Conservation (phyloP, 805 yeast genomes). For the Diddensiella caesifluorescens region DNA sequence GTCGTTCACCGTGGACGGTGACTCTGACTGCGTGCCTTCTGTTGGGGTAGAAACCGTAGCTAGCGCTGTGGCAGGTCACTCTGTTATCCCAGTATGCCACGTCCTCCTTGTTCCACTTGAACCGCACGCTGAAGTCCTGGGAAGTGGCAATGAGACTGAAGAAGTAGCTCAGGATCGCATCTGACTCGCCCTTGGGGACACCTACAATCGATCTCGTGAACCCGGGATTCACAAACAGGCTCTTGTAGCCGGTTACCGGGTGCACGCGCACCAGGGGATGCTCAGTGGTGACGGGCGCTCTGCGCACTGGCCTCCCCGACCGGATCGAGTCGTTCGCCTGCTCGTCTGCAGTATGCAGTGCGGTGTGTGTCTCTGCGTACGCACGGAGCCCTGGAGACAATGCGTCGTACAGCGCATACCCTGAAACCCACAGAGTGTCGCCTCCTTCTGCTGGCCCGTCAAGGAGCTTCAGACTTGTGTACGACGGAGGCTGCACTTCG, state of each 20-base stretch:
- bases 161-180: conserved; percentile 50
- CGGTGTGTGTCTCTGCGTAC: conserved; percentile 50
- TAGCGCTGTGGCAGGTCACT: conserved; percentile 60
- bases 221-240: conserved; percentile 52
- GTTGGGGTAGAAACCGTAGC: conserved; percentile 66
- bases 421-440: conserved; percentile 53
- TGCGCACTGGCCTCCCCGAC: conserved; percentile 61
- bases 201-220: conserved; percentile 64
- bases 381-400: conserved; percentile 46
- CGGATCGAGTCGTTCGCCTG: conserved; percentile 56
- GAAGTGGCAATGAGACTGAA: conserved; percentile 47
- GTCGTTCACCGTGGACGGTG: conserved; percentile 70
- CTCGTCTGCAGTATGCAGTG: conserved; percentile 54
- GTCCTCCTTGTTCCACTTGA: conserved; percentile 62
- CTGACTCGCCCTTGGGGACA: conserved; percentile 63
- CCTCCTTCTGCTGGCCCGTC: conserved; percentile 44
- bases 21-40: conserved; percentile 70
- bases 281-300: conserved; percentile 53
- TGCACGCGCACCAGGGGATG: conserved; percentile 72
- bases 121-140: conserved; percentile 62
- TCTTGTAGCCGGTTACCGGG: conserved; percentile 63
- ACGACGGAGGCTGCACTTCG: conserved; percentile 65
- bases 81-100: conserved; percentile 78
- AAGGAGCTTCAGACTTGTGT: conserved; percentile 27
- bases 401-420: conserved; percentile 55